These are phyloP conservation scores for Naegleria gruberi DNA, from an alignment of 208 protist genomes.

Conservation along the genomic window DNA sequence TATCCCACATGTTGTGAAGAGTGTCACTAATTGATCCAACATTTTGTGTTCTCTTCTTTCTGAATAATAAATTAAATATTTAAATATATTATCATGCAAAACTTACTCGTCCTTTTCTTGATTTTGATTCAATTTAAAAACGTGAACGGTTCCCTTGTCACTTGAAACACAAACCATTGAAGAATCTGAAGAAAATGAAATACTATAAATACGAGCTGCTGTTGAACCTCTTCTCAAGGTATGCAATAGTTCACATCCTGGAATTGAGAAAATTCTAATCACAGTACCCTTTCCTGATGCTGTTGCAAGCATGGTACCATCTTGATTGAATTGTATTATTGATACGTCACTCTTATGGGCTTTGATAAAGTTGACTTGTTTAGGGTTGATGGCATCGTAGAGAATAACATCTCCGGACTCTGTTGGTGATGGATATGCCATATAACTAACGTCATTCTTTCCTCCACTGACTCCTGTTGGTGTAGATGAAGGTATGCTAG, in stretches of 20 bases:
- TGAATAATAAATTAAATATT: background rate
- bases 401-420: slow-evolving; percentile 35
- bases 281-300: slow-evolving; percentile 43
- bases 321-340: slow-evolving; percentile 35
- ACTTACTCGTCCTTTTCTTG: background rate
- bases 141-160: slow-evolving; percentile 42
- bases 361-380: slow-evolving; percentile 31
- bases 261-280: slow-evolving; percentile 43
- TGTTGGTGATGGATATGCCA: background rate
- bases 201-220: slow-evolving; percentile 36
- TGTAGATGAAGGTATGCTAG: background rate
- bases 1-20: slow-evolving; percentile 9
- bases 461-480: background rate
- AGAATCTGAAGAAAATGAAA: slow-evolving; percentile 32
- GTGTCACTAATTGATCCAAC: slow-evolving; percentile 11
- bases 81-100: background rate
- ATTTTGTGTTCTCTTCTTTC: background rate
- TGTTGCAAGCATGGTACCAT: slow-evolving; percentile 43
- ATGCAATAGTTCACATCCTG: slow-evolving; percentile 28
- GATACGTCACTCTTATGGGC: slow-evolving; percentile 39
- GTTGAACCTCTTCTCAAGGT: slow-evolving; percentile 40
- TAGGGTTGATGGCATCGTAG: slow-evolving; percentile 32
- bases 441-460: background rate
- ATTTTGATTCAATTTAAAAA: slow-evolving; percentile 30
- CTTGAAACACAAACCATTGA: slow-evolving; percentile 30